A percentile compares a stretch with the other conserved stretches of the same genome.
Evolutionary conservation across 2,329 filamentous ascomycete species (phyloP).

Genomic region (Cryphonectria parasitica): DNA sequence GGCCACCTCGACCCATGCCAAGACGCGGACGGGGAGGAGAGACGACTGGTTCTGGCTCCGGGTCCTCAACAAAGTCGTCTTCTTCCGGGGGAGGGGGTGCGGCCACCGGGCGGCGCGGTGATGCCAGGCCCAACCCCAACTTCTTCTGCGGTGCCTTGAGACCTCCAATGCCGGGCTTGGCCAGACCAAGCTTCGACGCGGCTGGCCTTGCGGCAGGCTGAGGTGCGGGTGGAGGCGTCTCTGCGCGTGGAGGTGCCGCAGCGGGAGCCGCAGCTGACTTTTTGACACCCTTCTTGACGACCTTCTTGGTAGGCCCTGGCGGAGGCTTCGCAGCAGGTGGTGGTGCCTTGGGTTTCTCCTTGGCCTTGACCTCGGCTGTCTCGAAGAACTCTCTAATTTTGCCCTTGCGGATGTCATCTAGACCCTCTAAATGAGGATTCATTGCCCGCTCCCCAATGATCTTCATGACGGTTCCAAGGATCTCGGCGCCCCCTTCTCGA

Average conservation of each 20-base stretch:
- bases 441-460: slow-evolving; percentile 96
- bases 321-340: slow-evolving; percentile 61
- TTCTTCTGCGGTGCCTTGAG: slow-evolving; percentile 65
- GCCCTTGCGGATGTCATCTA: slow-evolving; percentile 93
- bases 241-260: slow-evolving; percentile 43
- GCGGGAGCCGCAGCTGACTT: slow-evolving; percentile 45
- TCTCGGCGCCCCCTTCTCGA: slow-evolving; percentile 87
- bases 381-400: slow-evolving; percentile 95
- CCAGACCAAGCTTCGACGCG: slow-evolving; percentile 58
- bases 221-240: slow-evolving; percentile 59
- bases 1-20: slow-evolving; percentile 75
- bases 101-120: slow-evolving; percentile 56
- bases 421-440: slow-evolving; percentile 86
- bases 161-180: slow-evolving; percentile 58
- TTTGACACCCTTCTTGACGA: slow-evolving; percentile 54
- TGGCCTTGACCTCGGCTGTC: slow-evolving; percentile 81
- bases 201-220: slow-evolving; percentile 59
- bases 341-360: slow-evolving; percentile 87
- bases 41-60: slow-evolving; percentile 45
- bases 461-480: slow-evolving; percentile 95
- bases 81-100: slow-evolving; percentile 56
- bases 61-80: slow-evolving; percentile 49
- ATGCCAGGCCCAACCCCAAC: slow-evolving; percentile 49
- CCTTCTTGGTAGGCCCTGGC: slow-evolving; percentile 52
- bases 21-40: slow-evolving; percentile 61